Conservation (phyloP, 495 filamentous ascomycete species). For the Astrothelium subdiscretum region DNA sequence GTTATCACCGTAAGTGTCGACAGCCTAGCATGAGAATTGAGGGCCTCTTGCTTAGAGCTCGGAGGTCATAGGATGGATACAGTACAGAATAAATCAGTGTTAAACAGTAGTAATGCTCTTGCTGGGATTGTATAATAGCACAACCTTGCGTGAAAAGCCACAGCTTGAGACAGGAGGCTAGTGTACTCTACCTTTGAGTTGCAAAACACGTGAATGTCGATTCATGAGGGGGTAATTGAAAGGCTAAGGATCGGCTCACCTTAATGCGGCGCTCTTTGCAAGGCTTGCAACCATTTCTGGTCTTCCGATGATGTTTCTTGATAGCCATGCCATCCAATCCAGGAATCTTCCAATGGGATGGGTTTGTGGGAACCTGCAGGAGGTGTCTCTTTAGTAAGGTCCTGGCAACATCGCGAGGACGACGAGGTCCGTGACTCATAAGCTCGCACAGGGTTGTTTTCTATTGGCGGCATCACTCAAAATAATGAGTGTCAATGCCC, state of each 20-base stretch:
- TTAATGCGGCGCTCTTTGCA: conserved; percentile 23
- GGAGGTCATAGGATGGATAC: not conserved
- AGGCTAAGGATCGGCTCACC: conserved; percentile 12
- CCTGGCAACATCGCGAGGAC: too few relatives aligned
- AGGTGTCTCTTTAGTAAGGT: too few relatives aligned
- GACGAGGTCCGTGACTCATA: too few relatives aligned
- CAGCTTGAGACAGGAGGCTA: too few relatives aligned
- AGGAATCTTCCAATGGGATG: not conserved
- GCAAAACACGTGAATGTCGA: too few relatives aligned
- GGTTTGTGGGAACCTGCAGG: not conserved
- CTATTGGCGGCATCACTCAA: not conserved
- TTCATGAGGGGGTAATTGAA: too few relatives aligned
- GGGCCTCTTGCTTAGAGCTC: not conserved
- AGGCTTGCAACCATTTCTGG: conserved; percentile 16
- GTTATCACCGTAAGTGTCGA: not conserved
- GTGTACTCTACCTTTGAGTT: too few relatives aligned
- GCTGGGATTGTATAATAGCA: too few relatives aligned
- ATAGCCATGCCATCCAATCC: not conserved
- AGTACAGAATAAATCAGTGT: too few relatives aligned
- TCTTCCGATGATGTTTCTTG: conserved; percentile 8
- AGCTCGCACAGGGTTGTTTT: not conserved
- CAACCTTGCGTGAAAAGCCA: too few relatives aligned
- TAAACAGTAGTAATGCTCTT: too few relatives aligned
- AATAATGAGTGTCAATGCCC: too few relatives aligned
- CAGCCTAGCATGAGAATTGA: not conserved